phyloP scores from a whole-genome alignment of 495 filamentous ascomycete species.

The Xylaria curta region DNA sequence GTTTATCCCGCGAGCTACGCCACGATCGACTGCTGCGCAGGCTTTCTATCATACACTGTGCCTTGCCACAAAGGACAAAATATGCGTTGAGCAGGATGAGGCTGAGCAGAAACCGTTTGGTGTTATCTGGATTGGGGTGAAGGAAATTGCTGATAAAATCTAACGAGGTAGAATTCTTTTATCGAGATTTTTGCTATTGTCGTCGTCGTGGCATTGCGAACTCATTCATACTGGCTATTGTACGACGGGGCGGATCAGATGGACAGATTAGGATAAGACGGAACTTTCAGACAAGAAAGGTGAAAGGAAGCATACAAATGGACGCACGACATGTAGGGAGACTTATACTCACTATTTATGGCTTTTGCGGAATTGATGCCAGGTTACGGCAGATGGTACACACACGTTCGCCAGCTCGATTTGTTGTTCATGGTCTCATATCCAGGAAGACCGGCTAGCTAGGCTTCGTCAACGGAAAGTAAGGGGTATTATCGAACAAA shows the following conservation, averaged over 20 bases:
- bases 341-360: conserved; percentile 4
- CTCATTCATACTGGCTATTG: conserved; percentile 5
- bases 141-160: background rate
- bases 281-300: background rate
- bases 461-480: background rate
- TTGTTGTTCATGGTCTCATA: conserved; percentile 5
- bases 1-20: conserved; percentile 60
- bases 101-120: conserved; percentile 44
- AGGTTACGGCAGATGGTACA: background rate
- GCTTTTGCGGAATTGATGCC: conserved; percentile 1
- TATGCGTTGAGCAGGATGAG: conserved; percentile 61
- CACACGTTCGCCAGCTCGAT: background rate
- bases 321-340: background rate
- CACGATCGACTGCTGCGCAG: conserved; percentile 68
- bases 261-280: background rate
- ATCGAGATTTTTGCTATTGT: conserved; percentile 3
- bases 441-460: background rate
- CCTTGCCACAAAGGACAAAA: conserved; percentile 68
- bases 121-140: conserved; percentile 42
- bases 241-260: background rate
- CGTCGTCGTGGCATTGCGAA: conserved; percentile 2
- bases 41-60: conserved; percentile 75
- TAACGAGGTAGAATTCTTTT: background rate
- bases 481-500: conserved; percentile 4
- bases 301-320: background rate